Conservation (phyloP, 2,329 filamentous ascomycete genomes). For the Zalaria sp. region DNA sequence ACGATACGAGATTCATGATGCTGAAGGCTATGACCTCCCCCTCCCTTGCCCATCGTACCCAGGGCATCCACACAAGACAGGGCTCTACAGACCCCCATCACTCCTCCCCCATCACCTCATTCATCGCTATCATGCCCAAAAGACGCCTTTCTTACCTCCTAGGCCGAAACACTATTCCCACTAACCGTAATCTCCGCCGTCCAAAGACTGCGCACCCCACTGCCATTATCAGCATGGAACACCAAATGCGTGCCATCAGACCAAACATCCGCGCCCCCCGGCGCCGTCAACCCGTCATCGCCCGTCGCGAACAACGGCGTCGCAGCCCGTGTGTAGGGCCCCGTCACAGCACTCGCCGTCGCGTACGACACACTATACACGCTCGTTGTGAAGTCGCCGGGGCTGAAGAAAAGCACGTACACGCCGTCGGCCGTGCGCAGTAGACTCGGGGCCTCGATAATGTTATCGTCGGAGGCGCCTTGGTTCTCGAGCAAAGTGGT, state of each 20-base stretch:
- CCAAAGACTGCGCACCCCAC: slow-evolving; percentile 6
- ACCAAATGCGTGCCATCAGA: slow-evolving; percentile 16
- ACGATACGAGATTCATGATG: too few species aligned
- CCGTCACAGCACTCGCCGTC: slow-evolving; percentile 10
- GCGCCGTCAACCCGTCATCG: slow-evolving; percentile 13
- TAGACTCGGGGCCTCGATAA: slow-evolving; percentile 19
- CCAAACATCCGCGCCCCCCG: slow-evolving; percentile 17
- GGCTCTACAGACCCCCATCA: too few species aligned
- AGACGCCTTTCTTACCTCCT: background rate
- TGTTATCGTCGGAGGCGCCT: slow-evolving; percentile 15
- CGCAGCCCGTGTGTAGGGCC: slow-evolving; percentile 11
- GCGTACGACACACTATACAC: slow-evolving; percentile 17
- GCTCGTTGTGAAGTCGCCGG: slow-evolving; percentile 10
- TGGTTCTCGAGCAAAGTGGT: slow-evolving; percentile 15
- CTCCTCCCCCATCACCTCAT: too few species aligned
- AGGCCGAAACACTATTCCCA: background rate
- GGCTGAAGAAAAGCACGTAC: slow-evolving; percentile 16
- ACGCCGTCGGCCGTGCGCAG: slow-evolving; percentile 11
- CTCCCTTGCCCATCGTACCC: too few species aligned
- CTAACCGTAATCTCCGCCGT: slow-evolving; percentile 5
- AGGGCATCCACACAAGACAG: too few species aligned
- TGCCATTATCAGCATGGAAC: slow-evolving; percentile 16
- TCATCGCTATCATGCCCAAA: too few species aligned
- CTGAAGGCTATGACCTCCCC: too few species aligned
- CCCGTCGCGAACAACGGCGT: slow-evolving; percentile 13